These are phyloP conservation scores for Trichoderma sp. DNA, from an alignment of 2,329 filamentous ascomycete genomes.

Conservation along the genomic window DNA sequence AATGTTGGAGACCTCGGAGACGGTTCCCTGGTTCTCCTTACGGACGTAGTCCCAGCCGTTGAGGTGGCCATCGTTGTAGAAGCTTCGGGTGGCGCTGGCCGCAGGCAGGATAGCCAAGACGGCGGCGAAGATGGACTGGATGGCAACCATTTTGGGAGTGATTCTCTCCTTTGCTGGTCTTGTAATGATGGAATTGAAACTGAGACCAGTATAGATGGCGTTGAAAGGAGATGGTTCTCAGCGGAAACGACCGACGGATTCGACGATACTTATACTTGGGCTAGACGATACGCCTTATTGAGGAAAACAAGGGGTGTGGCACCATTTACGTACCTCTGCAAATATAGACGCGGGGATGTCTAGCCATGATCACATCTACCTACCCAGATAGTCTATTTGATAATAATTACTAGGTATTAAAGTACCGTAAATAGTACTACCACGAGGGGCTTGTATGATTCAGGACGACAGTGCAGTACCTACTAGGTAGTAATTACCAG, in stretches of 20 bases:
- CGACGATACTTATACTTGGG: conserved; percentile 7
- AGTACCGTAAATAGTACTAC: too few species aligned
- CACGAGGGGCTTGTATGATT: neutral
- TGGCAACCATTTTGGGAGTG: conserved; percentile 15
- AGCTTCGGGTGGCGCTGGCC: conserved; percentile 36
- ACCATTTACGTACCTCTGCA: neutral
- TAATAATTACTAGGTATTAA: neutral
- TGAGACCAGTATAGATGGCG: neutral
- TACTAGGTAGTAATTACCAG: neutral
- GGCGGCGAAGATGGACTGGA: conserved; percentile 19
- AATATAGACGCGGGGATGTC: neutral
- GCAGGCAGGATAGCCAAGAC: conserved; percentile 26
- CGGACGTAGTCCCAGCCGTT: conserved; percentile 40
- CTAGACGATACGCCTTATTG: too few species aligned
- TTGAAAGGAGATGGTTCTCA: neutral
- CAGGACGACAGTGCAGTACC: too few species aligned
- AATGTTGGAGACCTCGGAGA: conserved; percentile 41
- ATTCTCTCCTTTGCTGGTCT: neutral
- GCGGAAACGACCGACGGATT: neutral
- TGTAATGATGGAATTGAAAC: neutral
- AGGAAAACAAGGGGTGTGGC: neutral
- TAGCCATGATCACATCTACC: neutral
- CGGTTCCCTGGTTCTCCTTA: conserved; percentile 41
- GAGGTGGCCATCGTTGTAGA: conserved; percentile 41
- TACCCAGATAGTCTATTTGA: neutral